A percentile compares a stretch with the other conserved stretches of the same genome.
phyloP scores from a whole-genome alignment of 2,329 filamentous ascomycete species.

The Beauveria sp. region DNA sequence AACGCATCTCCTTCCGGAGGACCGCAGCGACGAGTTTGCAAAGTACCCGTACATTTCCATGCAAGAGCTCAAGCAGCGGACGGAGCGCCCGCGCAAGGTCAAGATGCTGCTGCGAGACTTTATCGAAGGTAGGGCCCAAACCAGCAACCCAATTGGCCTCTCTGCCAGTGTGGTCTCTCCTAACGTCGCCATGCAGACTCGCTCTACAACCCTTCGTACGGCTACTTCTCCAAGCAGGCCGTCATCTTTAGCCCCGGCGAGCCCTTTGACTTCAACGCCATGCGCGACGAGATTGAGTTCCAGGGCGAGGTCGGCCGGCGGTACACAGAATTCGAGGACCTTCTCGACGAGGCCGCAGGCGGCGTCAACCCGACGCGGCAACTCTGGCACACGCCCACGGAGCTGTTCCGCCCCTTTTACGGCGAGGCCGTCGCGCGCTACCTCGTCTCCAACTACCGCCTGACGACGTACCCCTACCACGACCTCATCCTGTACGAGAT shows the following conservation, averaged over 20 bases:
- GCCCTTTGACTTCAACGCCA: conserved; percentile 76
- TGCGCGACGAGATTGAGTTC: conserved; percentile 83
- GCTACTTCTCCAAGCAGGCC: conserved; percentile 93
- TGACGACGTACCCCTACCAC: conserved; percentile 89
- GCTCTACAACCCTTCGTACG: conserved; percentile 88
- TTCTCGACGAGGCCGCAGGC: conserved; percentile 61
- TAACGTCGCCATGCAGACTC: conserved; percentile 55
- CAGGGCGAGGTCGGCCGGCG: conserved; percentile 65
- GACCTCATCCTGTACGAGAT: conserved; percentile 98
- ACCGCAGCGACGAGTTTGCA: conserved; percentile 73
- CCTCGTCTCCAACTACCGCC: conserved; percentile 90
- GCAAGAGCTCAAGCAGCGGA: conserved; percentile 63
- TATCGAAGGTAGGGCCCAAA: conserved; percentile 66
- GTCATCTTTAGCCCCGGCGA: conserved; percentile 92
- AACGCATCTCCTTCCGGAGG: conserved; percentile 62
- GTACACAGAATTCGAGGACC: conserved; percentile 87
- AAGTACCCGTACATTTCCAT: conserved; percentile 79
- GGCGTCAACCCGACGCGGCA: conserved; percentile 68
- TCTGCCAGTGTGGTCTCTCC: no score
- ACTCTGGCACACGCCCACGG: conserved; percentile 96
- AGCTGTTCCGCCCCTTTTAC: conserved; percentile 93
- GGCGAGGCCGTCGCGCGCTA: conserved; percentile 96
- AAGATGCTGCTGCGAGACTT: conserved; percentile 99
- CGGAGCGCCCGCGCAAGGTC: conserved; percentile 72
- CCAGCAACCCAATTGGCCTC: background rate